These are phyloP conservation scores for Aspergillus ostianus DNA, from an alignment of 495 filamentous ascomycete genomes.

Conservation along the genomic window DNA sequence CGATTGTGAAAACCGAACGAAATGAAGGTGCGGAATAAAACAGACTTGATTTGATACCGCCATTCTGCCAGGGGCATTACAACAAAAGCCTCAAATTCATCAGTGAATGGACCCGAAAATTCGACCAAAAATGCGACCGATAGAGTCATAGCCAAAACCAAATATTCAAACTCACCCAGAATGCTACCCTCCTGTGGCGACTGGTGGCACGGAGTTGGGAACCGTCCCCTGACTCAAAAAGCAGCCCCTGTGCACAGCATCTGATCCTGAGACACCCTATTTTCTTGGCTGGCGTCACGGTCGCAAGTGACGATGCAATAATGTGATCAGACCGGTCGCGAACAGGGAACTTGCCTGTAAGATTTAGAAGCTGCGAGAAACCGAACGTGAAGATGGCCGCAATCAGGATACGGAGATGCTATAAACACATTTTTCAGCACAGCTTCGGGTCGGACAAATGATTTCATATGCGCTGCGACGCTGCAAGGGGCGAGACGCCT, in stretches of 20 bases:
- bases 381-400: background rate
- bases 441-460: no score
- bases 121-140: no score
- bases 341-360: background rate
- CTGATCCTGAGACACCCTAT: background rate
- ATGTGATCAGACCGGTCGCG: background rate
- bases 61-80: no score
- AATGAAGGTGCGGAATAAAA: no score
- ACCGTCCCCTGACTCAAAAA: background rate
- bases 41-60: no score
- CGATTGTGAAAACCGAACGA: no score
- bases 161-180: no score
- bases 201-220: background rate
- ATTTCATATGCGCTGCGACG: background rate
- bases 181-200: background rate
- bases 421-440: no score
- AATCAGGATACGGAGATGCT: no score
- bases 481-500: background rate
- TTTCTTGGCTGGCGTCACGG: background rate
- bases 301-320: background rate
- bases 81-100: no score
- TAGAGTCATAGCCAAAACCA: no score
- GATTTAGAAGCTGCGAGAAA: background rate
- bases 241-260: background rate
- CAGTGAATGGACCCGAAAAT: no score